Base-by-base conservation (phyloP, 108 stramenopile genomes). In the Stephanodiscus minutulus region DNA sequence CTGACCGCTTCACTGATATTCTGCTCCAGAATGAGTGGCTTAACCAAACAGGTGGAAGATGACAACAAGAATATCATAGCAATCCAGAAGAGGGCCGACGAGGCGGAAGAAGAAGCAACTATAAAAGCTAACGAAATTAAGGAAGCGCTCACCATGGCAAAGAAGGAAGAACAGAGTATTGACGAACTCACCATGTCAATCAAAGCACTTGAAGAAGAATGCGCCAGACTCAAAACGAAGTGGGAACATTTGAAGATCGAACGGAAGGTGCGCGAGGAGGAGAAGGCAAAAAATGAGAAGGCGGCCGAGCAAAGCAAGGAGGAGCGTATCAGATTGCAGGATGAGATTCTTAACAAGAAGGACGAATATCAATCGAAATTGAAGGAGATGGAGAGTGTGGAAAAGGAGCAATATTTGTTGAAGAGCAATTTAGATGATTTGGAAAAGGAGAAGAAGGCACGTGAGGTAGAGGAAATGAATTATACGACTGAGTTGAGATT, bases 241-340 rank as follows among this genome's bases (percentile, higher is more conserved):
- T 77, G 76, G 69, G 70, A 70, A 60, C 67, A 71, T 31, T 57
- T 77, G 29, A 77, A 77, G 56, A 39, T 77, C 6, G 69, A 77
- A 22, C 62, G 63, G 27, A 48, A 70, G 37, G 69, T 52, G 6
- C 43, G 68, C 1, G 53, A 71, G 48, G 69, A 70, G 28, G 70
- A 71, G 41, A 70, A 70, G 17, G 18, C 35, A 2, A 33, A 66
- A 54, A 31, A 69, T 5, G 70, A 71, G 24, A 70, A 61, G 9
- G 20, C 60, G 28, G 76, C 70, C 1, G 76, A 77, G 24, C 9
- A n/a, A 33, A 21, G 47, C 13, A 54, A 50, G 37, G 46, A 71
- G 36, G 58, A 77, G 49, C 62, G 76, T n/a, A 37, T 66, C 43
- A 63, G 49, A 64, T 28, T 77, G 57, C 76, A 77, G 52, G 64